Conservation (phyloP, 306 rosid genomes). For the Sechiopsis laciniata region DNA sequence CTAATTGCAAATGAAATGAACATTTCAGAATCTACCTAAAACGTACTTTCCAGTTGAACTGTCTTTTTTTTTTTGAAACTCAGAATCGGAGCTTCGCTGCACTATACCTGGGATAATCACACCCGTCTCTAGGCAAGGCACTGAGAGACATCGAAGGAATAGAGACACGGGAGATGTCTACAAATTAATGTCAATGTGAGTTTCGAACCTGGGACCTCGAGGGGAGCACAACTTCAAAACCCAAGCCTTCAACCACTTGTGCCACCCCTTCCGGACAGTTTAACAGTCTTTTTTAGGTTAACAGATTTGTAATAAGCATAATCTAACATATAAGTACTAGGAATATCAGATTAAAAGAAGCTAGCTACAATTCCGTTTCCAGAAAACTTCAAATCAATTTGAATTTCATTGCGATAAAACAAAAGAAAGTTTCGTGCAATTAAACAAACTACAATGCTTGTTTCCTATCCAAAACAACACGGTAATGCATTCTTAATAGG, state of each 20-base stretch:
- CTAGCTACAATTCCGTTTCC: background rate
- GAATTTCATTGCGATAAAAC: background rate
- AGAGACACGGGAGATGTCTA: too few relatives aligned
- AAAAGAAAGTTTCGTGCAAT: background rate
- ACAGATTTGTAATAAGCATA: background rate
- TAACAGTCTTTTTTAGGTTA: background rate
- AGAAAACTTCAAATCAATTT: background rate
- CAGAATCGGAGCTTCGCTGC: too few relatives aligned
- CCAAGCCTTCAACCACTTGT: too few relatives aligned
- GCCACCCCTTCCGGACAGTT: too few relatives aligned
- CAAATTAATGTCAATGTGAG: too few relatives aligned
- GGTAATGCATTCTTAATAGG: background rate
- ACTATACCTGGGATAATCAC: too few relatives aligned
- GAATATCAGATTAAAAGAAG: background rate
- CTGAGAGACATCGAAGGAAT: too few relatives aligned
- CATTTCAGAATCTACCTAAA: background rate
- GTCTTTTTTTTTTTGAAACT: too few relatives aligned
- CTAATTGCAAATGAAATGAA: background rate
- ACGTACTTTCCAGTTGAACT: background rate
- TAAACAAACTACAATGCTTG: background rate
- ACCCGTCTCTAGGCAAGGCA: too few relatives aligned
- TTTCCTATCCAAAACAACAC: too few relatives aligned
- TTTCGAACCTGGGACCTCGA: too few relatives aligned
- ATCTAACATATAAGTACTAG: background rate
- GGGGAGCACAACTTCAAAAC: too few relatives aligned